Conservation (phyloP, 306 rosid species). For the Carpinus fangiana region DNA sequence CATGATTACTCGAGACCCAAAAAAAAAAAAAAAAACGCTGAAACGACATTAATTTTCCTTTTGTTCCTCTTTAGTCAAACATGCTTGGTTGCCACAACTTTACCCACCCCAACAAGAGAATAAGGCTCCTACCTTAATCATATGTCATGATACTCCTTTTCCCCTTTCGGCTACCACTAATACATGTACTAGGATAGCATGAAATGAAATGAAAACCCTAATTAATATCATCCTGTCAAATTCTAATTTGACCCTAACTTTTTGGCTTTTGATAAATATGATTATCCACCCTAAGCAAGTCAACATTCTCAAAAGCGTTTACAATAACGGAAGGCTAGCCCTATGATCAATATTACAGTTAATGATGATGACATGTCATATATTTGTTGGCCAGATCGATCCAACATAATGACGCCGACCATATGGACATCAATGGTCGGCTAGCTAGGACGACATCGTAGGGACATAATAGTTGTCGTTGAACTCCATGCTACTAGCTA, state of each 20-base stretch:
- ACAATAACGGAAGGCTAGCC: constrained; percentile 6
- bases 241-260: constrained; percentile 11
- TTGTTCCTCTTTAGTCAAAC: constrained; percentile 3
- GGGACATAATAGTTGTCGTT: constrained; percentile 15
- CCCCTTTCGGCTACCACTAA: constrained; percentile 57
- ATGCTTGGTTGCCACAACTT: constrained; percentile 31
- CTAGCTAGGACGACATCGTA: constrained; percentile 21
- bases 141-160: constrained; percentile 24
- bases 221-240: constrained; percentile 23
- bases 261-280: constrained; percentile 14
- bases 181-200: constrained; percentile 18
- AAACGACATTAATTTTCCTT: constrained; percentile 15
- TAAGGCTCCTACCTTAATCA: constrained; percentile 40
- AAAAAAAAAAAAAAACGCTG: not conserved
- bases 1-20: not conserved
- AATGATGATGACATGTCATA: not conserved
- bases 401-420: constrained; percentile 11
- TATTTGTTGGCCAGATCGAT: constrained; percentile 3
- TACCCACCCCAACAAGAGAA: constrained; percentile 39
- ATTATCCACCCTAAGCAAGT: constrained; percentile 10
- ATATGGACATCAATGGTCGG: constrained; percentile 25
- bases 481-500: constrained; percentile 8
- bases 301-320: constrained; percentile 26
- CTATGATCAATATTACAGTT: not conserved
- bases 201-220: constrained; percentile 2